phyloP scores from a whole-genome alignment of 768 basidiomycete genomes.

The Russula sp. region DNA sequence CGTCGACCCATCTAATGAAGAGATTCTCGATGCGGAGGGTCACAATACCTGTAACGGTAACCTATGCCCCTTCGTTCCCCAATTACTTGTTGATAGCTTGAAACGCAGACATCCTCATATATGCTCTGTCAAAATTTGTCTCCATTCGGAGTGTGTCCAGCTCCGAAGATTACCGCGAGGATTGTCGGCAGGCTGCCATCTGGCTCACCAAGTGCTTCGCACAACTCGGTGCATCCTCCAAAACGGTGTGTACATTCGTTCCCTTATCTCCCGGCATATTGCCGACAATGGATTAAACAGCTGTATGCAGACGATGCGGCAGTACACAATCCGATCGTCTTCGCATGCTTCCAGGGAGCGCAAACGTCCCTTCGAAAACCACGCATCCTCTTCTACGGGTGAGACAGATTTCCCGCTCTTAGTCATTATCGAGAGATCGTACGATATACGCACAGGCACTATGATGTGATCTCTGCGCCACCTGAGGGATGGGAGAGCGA shows the following conservation, averaged over 20 bases:
- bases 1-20: conserved; percentile 9
- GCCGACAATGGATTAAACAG: conserved; percentile 34
- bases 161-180: conserved; percentile 59
- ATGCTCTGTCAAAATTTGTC: conserved; percentile 79
- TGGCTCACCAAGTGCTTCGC: conserved; percentile 85
- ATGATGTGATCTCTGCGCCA: conserved; percentile 90
- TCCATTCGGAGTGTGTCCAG: conserved; percentile 84
- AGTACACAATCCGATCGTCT: conserved; percentile 72
- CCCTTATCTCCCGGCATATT: not conserved
- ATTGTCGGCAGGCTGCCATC: conserved; percentile 91
- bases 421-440: not conserved
- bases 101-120: conserved; percentile 59
- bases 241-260: not conserved
- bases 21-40: conserved; percentile 11
- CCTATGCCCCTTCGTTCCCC: not conserved
- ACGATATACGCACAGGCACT: conserved; percentile 56
- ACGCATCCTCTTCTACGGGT: conserved; percentile 90
- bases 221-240: conserved; percentile 80
- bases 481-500: conserved; percentile 71
- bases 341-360: conserved; percentile 79
- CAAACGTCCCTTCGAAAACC: conserved; percentile 52
- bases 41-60: conserved; percentile 12
- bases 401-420: conserved; percentile 26
- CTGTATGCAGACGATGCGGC: conserved; percentile 63
- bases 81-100: not conserved